Evolutionary conservation across 2,329 filamentous ascomycete genomes (phyloP).

Genomic region (Exophiala bonariae): DNA sequence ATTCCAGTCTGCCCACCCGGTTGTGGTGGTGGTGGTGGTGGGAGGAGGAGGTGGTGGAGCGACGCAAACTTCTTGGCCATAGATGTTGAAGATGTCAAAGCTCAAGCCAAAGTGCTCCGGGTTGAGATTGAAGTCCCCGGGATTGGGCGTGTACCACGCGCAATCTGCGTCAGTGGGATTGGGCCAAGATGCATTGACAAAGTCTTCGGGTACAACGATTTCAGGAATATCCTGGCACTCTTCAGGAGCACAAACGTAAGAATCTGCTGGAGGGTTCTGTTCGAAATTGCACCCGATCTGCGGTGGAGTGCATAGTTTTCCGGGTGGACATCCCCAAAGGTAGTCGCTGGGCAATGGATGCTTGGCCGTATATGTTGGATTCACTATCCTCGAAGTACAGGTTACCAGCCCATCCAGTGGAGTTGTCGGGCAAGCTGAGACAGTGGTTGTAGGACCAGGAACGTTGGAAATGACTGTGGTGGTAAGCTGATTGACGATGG

Average conservation of each 20-base stretch:
- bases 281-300: conserved; percentile 41
- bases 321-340: conserved; percentile 46
- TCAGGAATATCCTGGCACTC: conserved; percentile 32
- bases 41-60: not conserved
- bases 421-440: too few species aligned
- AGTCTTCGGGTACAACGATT: not conserved
- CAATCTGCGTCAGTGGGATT: not conserved
- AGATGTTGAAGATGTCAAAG: conserved; percentile 4
- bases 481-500: too few species aligned
- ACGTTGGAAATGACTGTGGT: too few species aligned
- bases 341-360: conserved; percentile 33
- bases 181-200: not conserved
- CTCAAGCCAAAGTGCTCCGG: not conserved
- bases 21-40: not conserved
- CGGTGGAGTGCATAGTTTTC: conserved; percentile 42
- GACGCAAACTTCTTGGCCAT: conserved; percentile 1
- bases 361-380: conserved; percentile 34
- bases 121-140: not conserved
- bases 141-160: not conserved
- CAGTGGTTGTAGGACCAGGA: too few species aligned
- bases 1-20: conserved; percentile 3
- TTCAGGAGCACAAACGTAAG: conserved; percentile 41
- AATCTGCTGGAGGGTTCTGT: conserved; percentile 38
- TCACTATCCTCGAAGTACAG: conserved; percentile 32
- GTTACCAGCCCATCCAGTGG: conserved; percentile 21